phyloP scores from a whole-genome alignment of 2,329 filamentous ascomycete species.

The Beauveria pseudobassiana region DNA sequence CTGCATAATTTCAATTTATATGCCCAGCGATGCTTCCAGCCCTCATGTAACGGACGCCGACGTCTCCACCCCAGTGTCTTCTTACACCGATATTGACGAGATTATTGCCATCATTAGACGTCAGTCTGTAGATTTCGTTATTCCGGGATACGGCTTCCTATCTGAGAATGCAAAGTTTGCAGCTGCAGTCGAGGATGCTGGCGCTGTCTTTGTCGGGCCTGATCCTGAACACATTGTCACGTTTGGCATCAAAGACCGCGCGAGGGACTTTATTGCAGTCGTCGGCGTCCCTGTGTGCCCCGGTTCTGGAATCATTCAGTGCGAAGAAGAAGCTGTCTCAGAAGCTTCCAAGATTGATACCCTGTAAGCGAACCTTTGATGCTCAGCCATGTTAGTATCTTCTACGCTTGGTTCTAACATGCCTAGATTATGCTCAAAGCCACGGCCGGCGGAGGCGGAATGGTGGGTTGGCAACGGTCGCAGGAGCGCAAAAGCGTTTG shows the following conservation, averaged over 20 bases:
- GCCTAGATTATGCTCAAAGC: conserved; percentile 33
- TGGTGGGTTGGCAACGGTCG: conserved; percentile 21
- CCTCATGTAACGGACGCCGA: conserved; percentile 47
- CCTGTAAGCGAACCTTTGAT: not conserved
- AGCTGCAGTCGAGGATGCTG: conserved; percentile 39
- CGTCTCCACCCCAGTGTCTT: conserved; percentile 33
- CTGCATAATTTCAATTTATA: conserved; percentile 48
- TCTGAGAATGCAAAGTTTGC: conserved; percentile 57
- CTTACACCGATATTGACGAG: conserved; percentile 14
- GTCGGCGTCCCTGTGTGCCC: conserved; percentile 36
- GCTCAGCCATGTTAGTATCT: no score
- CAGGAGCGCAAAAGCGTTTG: not conserved
- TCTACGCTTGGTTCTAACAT: not conserved
- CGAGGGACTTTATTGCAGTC: conserved; percentile 42
- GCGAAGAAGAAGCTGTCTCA: not conserved
- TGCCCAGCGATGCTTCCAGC: conserved; percentile 46
- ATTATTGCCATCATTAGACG: conserved; percentile 29
- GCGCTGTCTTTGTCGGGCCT: conserved; percentile 52
- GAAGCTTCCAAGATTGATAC: not conserved
- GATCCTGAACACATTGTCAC: conserved; percentile 42
- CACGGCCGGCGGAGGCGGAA: conserved; percentile 35
- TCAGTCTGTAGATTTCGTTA: conserved; percentile 44
- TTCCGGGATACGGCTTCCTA: conserved; percentile 59
- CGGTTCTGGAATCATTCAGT: conserved; percentile 15
- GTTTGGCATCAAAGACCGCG: conserved; percentile 53